Evolutionary conservation across 106 monocot genomes (phyloP).

Genomic region (Chionographis japonica): DNA sequence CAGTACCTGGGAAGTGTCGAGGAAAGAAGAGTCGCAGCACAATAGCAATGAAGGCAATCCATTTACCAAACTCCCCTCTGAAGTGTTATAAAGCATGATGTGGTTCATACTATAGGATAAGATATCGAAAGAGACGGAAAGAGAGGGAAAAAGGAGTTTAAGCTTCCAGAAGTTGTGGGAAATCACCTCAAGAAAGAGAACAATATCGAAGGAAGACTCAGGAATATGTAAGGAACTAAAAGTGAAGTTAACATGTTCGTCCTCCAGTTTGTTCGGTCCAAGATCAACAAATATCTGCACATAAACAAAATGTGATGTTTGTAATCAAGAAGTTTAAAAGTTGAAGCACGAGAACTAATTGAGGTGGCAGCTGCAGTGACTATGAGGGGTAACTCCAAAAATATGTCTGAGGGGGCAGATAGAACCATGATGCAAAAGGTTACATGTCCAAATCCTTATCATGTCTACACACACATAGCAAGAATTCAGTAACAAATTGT

Average conservation of each 20-base stretch:
- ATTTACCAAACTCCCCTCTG: conserved; percentile 92
- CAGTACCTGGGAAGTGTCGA: conserved; percentile 63
- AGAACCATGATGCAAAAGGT: too few species aligned
- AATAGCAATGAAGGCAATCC: conserved; percentile 79
- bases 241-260: conserved; percentile 90
- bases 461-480: too few species aligned
- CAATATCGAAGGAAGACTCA: conserved; percentile 62
- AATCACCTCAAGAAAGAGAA: conserved; percentile 71
- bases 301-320: neutral
- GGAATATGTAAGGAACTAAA: conserved; percentile 86
- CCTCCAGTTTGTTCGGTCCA: conserved; percentile 92
- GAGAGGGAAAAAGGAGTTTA: neutral
- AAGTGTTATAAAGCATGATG: neutral
- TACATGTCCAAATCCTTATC: too few species aligned
- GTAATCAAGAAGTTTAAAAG: too few species aligned
- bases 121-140: neutral
- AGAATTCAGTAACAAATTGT: too few species aligned
- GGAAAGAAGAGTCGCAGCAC: conserved; percentile 87
- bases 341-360: too few species aligned
- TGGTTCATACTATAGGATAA: neutral
- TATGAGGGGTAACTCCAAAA: too few species aligned
- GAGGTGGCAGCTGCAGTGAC: too few species aligned
- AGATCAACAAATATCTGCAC: conserved; percentile 71
- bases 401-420: too few species aligned
- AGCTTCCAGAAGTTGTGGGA: neutral